These are phyloP conservation scores for Cylindrotheca fusiformis DNA, from an alignment of 108 stramenopile genomes.

Conservation along the genomic window DNA sequence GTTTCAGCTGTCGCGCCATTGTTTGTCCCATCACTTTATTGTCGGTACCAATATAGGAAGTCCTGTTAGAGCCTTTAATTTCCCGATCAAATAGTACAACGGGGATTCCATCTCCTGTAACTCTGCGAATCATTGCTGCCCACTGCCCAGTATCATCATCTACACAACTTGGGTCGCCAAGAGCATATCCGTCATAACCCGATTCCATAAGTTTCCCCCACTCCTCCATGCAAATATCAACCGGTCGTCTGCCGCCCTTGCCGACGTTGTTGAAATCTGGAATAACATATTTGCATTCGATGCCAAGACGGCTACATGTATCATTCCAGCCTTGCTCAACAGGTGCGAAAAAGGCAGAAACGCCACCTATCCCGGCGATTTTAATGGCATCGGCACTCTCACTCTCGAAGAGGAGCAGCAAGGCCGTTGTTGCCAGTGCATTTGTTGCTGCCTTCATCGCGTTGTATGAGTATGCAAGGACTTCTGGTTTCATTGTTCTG, in stretches of 20 bases:
- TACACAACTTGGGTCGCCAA: background rate
- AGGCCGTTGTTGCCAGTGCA: too few species aligned
- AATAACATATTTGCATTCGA: constrained; percentile 2
- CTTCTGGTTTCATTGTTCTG: too few species aligned
- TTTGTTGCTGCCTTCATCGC: too few species aligned
- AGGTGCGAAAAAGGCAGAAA: constrained; percentile 8
- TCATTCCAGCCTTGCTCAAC: constrained; percentile 3
- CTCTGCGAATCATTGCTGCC: background rate
- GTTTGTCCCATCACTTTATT: constrained; percentile 25
- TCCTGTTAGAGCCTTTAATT: constrained; percentile 4
- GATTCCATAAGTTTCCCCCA: background rate
- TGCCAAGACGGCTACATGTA: background rate
- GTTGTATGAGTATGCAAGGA: too few species aligned
- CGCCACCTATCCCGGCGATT: constrained; percentile 4
- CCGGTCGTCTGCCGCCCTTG: background rate
- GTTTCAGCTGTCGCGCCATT: constrained; percentile 26
- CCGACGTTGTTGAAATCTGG: background rate
- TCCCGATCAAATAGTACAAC: constrained; percentile 37
- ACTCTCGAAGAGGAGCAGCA: too few species aligned
- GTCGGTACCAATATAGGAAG: constrained; percentile 43
- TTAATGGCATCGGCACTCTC: background rate
- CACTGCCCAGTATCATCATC: background rate
- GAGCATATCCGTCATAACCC: background rate
- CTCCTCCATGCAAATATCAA: background rate
- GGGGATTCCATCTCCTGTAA: constrained; percentile 2